Base-by-base conservation (phyloP, 2,329 filamentous ascomycete species). In the Aspergillus sp. region DNA sequence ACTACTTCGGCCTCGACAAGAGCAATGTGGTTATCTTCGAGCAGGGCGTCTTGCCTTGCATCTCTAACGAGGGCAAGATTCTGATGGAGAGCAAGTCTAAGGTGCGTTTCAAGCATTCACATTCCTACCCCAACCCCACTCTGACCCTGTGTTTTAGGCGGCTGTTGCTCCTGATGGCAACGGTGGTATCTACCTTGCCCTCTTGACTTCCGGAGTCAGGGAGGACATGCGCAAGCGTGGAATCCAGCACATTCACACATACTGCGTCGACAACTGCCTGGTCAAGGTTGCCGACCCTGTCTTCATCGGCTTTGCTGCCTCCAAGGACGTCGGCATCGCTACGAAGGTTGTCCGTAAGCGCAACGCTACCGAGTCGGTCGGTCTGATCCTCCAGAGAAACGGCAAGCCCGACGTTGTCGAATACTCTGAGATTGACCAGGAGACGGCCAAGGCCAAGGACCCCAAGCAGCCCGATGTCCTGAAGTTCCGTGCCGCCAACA, bases 341-440 rank as follows among this genome's bases (percentile, higher is more conserved):
- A 99, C 95, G 69, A 99, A 99, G 84, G 95, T 97, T n/a, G 95
- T 99, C 63, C 91, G 95, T 70, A 99, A 99, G 87, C 92, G 95
- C 71, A 91, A 94, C 74, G 94, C 95, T 56, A 96, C 92, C 73
- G 95, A 99, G 82, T 92, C 92, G 1, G 95, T 99, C 39, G 95
- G 95, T 49, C 84, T 99, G 63, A 98, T 99, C 72, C 81, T 99
- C 59, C 88, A 90, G 73, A 97, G 96, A 86, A 96, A 98, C 77
- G 93, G 93, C 78, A 92, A 91, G 80, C 95, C 95, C 41, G 95
- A 96, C 74, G 95, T 99, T 3, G 94, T 99, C 57, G 95, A 99
- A 81, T 99, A 99, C 84, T 97, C 92, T 5, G 95, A 99, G 82
- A 98, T 99, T 70, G 91, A 96, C 82, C 80, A 86, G 67, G 89